Conservation (phyloP, 2,329 filamentous ascomycete genomes). For the Diaporthe longicolla region DNA sequence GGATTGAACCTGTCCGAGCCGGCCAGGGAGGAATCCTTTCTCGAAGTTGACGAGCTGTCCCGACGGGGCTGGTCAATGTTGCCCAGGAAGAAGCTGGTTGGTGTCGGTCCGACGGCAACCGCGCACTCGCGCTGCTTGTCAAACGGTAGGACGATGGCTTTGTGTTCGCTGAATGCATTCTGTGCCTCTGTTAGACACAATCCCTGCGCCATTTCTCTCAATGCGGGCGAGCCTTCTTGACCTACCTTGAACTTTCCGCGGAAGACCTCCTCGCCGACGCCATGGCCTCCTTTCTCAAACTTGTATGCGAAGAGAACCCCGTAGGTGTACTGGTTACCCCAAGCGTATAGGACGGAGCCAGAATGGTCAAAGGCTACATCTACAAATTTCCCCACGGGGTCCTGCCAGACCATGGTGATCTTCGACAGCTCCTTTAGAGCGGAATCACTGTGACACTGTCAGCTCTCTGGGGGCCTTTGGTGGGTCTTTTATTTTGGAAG, state of each 20-base stretch:
- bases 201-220: too few relatives aligned
- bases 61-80: constrained; percentile 19
- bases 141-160: constrained; percentile 20
- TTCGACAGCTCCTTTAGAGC: background rate
- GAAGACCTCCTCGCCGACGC: background rate
- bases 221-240: background rate
- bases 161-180: constrained; percentile 28
- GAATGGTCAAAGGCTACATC: constrained; percentile 24
- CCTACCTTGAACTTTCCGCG: constrained; percentile 25
- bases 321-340: constrained; percentile 17
- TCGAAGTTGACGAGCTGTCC: background rate
- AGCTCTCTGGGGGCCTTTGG: background rate
- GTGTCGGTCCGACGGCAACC: constrained; percentile 24
- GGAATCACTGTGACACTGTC: background rate
- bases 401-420: background rate
- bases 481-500: fast-evolving
- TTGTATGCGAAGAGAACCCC: constrained; percentile 27
- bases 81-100: constrained; percentile 20
- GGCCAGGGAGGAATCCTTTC: background rate
- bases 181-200: background rate
- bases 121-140: constrained; percentile 18
- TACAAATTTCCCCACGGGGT: constrained; percentile 28
- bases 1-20: background rate
- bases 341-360: constrained; percentile 28
- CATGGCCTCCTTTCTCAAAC: background rate